Conservation (phyloP, 2,329 filamentous ascomycete genomes). For the Apiospora hydei region DNA sequence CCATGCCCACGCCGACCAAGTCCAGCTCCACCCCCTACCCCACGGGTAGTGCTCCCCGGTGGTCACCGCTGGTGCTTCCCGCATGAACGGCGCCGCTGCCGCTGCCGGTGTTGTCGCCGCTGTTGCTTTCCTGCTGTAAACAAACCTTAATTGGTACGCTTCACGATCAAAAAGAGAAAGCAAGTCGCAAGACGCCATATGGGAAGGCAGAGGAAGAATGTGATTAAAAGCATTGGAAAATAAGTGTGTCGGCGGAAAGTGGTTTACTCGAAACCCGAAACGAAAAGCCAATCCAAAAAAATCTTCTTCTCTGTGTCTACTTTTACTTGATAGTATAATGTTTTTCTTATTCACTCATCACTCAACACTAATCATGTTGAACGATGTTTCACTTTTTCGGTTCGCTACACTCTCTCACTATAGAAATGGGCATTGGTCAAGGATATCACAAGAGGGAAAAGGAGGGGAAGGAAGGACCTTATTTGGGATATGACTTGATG, state of each 20-base stretch:
- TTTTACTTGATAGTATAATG: conserved; percentile 10
- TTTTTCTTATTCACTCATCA: background rate
- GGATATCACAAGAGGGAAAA: background rate
- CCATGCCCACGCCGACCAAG: conserved; percentile 6
- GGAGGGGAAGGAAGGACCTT: background rate
- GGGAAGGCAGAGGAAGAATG: background rate
- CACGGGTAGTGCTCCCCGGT: conserved; percentile 5
- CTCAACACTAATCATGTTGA: background rate
- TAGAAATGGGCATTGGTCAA: background rate
- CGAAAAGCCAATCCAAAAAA: background rate
- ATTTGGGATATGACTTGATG: conserved; percentile 14
- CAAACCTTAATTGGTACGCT: background rate
- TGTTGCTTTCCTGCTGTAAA: conserved; percentile 16
- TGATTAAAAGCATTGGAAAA: background rate
- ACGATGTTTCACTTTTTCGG: background rate
- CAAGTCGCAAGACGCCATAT: conserved; percentile 10
- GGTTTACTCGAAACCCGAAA: background rate
- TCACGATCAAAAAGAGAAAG: conserved; percentile 1
- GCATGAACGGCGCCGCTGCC: background rate
- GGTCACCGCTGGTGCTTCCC: conserved; percentile 15
- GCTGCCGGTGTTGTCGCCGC: background rate
- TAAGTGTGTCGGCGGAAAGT: background rate
- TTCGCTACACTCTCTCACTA: conserved; percentile 18
- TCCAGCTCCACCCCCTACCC: background rate
- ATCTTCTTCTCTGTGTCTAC: background rate